Evolutionary conservation across 2,329 filamentous ascomycete species (phyloP).

Genomic region (Phaeosphaeriaceae sp.): DNA sequence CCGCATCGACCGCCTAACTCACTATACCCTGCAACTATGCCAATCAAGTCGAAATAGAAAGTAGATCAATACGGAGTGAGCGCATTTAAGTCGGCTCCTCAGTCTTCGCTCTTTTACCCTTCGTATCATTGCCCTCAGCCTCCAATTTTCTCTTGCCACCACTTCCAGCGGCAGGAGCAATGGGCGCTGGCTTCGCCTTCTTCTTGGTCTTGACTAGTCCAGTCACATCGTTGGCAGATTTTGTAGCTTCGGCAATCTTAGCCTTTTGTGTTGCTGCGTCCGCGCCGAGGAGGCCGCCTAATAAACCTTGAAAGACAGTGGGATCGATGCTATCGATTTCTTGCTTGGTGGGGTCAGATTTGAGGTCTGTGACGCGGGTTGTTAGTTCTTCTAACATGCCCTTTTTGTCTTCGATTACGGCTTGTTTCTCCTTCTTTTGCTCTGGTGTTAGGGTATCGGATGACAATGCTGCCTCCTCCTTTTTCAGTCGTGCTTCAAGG

Average conservation of each 20-base stretch:
- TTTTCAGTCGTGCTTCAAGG: slow-evolving; percentile 72
- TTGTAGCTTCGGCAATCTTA: slow-evolving; percentile 73
- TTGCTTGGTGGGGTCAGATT: slow-evolving; percentile 60
- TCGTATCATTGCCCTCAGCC: slow-evolving; percentile 26
- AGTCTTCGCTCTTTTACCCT: slow-evolving; percentile 43
- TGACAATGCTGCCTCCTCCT: slow-evolving; percentile 70
- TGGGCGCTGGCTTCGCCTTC: slow-evolving; percentile 53
- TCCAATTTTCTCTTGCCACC: slow-evolving; percentile 45
- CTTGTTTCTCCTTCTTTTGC: slow-evolving; percentile 67
- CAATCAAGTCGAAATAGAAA: no score
- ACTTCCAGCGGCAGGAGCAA: slow-evolving; percentile 12
- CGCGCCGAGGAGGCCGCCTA: slow-evolving; percentile 69
- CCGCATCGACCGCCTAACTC: no score
- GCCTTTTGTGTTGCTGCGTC: slow-evolving; percentile 66
- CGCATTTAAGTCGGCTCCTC: slow-evolving; percentile 28
- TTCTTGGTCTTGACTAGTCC: slow-evolving; percentile 74
- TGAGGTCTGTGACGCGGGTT: slow-evolving; percentile 70
- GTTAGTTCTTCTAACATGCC: slow-evolving; percentile 78
- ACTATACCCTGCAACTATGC: no score
- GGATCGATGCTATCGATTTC: slow-evolving; percentile 50
- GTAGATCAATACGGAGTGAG: background rate
- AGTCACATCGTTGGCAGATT: slow-evolving; percentile 74
- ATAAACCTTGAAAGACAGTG: slow-evolving; percentile 63
- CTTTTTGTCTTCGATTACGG: slow-evolving; percentile 72
- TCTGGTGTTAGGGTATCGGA: slow-evolving; percentile 56